Evolutionary conservation across 768 basidiomycete species (phyloP).

Genomic region (Mycena venus): DNA sequence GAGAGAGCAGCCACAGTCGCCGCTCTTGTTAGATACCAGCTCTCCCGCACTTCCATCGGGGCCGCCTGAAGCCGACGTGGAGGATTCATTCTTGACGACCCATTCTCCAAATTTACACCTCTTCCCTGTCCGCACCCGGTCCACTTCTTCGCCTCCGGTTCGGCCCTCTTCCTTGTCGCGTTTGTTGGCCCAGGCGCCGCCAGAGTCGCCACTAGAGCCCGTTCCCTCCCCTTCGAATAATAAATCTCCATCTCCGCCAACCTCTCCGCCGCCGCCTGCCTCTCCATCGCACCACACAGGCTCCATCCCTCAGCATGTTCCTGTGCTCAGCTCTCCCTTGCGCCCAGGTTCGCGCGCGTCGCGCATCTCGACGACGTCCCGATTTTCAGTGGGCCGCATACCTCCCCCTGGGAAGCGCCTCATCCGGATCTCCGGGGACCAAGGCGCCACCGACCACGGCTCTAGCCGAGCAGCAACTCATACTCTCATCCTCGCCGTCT

Average conservation of each 20-base stretch:
- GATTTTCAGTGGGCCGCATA: slow-evolving; percentile 73
- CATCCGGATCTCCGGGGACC: slow-evolving; percentile 54
- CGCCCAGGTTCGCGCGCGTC: slow-evolving; percentile 83
- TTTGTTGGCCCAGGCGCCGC: slow-evolving; percentile 79
- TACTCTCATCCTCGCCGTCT: slow-evolving; percentile 59
- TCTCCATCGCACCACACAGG: slow-evolving; percentile 51
- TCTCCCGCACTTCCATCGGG: slow-evolving; percentile 62
- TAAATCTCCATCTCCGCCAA: slow-evolving; percentile 50
- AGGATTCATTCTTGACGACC: slow-evolving; percentile 76
- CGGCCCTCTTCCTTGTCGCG: slow-evolving; percentile 87
- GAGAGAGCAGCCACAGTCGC: slow-evolving; percentile 55
- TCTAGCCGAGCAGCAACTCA: slow-evolving; percentile 67
- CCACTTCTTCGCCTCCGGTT: slow-evolving; percentile 76
- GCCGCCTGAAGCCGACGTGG: slow-evolving; percentile 79
- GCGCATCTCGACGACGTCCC: slow-evolving; percentile 75
- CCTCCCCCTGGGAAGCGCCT: slow-evolving; percentile 68
- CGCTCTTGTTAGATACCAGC: slow-evolving; percentile 46
- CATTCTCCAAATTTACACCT: slow-evolving; percentile 77
- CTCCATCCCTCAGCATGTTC: slow-evolving; percentile 53
- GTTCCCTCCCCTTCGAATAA: slow-evolving; percentile 39
- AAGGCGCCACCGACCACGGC: slow-evolving; percentile 81
- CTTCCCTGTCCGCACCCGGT: slow-evolving; percentile 72
- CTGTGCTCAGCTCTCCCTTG: slow-evolving; percentile 65
- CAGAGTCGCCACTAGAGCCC: slow-evolving; percentile 51
- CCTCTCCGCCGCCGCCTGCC: slow-evolving; percentile 52